Evolutionary conservation across 805 yeast species (phyloP), one percentile per base, ranked within the genome.

Genomic region (Saturnispora sanitii): DNA sequence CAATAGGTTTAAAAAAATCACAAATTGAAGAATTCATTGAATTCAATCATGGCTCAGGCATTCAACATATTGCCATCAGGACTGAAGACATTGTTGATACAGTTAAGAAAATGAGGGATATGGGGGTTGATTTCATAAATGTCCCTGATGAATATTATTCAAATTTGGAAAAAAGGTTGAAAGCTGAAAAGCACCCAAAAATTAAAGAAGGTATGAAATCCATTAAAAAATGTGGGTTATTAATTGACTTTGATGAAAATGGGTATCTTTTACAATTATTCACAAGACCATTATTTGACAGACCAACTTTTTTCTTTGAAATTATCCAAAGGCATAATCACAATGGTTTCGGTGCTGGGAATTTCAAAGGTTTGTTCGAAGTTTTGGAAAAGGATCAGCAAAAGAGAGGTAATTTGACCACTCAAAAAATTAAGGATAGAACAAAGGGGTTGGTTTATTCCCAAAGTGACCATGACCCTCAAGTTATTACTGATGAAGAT

Each of bases 261-360:
- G 85, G 87, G n/a, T 85, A 85, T 53, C 66, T 85, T 17, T 64
- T 86, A 40, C 95, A 85, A 57, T 66, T 85, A 29, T 85, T 86
- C 60, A 81, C 92, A 16, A 75, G 77, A 49, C 90, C 94, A 0
- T 54, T 82, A 15, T 71, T 73, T 46, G 88, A 79, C 52, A 67
- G 94, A 29, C 95, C 95, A 22, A 83, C 94, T 0, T 67, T 84
- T 34, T 85, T 85, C 54, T 64, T 85, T 48, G 95, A 85, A 57
- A 70, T 85, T 19, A 85, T 85, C 46, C 92, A 85, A 60, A 70
- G 95, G 45, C 67, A 70, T 50, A 80, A 82, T 52, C 88, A 82
- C 55, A 71, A 79, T 45, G 95, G 95, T 0, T 85, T 85, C 60
- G 95, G 95, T 1, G 86, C 86, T 37, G 95, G 95, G 2, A 85